phyloP scores from a whole-genome alignment of 2,329 filamentous ascomycete genomes.

The Coleophoma crateriformis region DNA sequence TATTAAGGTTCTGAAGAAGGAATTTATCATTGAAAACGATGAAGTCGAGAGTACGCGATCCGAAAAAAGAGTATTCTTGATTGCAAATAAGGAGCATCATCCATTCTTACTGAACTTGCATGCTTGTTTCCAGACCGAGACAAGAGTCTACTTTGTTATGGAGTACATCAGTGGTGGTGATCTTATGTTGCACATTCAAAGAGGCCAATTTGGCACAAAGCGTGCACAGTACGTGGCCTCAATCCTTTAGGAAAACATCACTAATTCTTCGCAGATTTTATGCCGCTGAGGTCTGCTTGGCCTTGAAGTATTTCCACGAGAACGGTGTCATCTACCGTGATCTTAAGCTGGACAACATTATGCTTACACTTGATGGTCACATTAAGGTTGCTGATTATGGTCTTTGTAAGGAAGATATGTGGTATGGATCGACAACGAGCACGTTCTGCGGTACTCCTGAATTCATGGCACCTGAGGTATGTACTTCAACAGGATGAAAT shows the following conservation, averaged over 20 bases:
- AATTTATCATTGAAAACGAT: constrained; percentile 99
- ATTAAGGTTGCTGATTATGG: constrained; percentile 99
- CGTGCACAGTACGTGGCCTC: constrained; percentile 75
- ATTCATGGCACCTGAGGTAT: constrained; percentile 97
- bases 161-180: constrained; percentile 98
- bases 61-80: constrained; percentile 94
- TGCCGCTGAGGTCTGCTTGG: constrained; percentile 92
- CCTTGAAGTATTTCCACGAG: constrained; percentile 98
- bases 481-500: constrained; percentile 15
- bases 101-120: constrained; percentile 94
- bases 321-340: constrained; percentile 96
- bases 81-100: constrained; percentile 94
- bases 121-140: constrained; percentile 98
- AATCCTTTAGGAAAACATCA: neutral
- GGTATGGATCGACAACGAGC: constrained; percentile 93
- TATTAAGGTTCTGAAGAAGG: constrained; percentile 98
- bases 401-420: constrained; percentile 99
- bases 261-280: constrained; percentile 64
- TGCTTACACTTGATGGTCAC: constrained; percentile 90
- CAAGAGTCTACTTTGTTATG: constrained; percentile 98
- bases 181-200: constrained; percentile 97
- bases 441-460: constrained; percentile 99
- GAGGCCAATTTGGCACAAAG: constrained; percentile 92
- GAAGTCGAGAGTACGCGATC: constrained; percentile 97
- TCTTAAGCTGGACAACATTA: constrained; percentile 80